These are phyloP conservation scores for Metschnikowia aberdeeniae DNA, from an alignment of 805 yeast species.

Conservation along the genomic window DNA sequence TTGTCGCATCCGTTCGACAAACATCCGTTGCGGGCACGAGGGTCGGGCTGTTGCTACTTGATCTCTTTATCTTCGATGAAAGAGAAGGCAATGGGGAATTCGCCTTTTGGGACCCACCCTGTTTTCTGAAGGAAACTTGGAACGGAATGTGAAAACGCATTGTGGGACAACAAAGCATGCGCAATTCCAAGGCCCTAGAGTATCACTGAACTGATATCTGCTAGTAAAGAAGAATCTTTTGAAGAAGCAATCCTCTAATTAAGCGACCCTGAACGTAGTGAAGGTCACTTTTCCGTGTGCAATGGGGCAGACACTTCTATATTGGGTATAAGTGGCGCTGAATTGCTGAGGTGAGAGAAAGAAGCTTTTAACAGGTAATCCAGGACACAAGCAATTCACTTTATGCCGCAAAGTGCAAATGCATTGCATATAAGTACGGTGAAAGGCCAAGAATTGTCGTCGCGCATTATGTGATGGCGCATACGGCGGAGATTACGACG, in stretches of 20 bases:
- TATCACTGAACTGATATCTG: not conserved
- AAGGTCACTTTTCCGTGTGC: no score
- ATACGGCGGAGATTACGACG: not conserved
- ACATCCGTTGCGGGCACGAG: not conserved
- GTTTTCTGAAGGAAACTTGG: conserved; percentile 1
- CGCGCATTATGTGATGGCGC: not conserved
- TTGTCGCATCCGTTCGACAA: not conserved
- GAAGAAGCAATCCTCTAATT: not conserved
- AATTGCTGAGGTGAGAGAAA: no score
- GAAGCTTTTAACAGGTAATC: not conserved
- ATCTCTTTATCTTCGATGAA: not conserved
- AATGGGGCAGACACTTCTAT: no score
- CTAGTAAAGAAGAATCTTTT: not conserved
- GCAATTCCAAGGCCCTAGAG: not conserved
- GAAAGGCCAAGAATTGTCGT: not conserved
- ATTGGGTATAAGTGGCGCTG: no score
- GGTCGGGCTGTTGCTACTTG: not conserved
- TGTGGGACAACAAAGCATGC: conserved; percentile 1
- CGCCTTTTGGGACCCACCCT: not conserved
- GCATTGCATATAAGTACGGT: not conserved
- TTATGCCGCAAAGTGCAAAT: not conserved
- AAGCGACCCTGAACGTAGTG: no score
- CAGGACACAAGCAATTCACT: not conserved
- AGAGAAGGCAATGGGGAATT: not conserved
- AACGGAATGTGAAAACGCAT: not conserved